A percentile compares a stretch with the other conserved stretches of the same genome.
Evolutionary conservation across 73 alveolate species (phyloP).

Genomic region (Stentor coeruleus): DNA sequence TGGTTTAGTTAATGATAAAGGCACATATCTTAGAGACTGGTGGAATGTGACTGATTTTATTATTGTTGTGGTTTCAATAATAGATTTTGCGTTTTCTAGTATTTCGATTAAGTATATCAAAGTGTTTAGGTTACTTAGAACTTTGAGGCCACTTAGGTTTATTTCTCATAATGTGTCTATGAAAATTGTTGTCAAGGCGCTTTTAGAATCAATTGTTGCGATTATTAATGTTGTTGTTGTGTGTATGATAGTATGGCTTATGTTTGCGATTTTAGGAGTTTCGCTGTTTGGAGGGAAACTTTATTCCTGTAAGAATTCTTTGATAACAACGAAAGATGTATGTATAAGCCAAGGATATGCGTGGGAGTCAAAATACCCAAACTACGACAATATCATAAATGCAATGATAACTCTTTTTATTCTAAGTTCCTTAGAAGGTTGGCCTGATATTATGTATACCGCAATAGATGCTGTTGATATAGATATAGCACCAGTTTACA

Average conservation of each 20-base stretch:
- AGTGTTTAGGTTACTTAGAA: slow-evolving; percentile 82
- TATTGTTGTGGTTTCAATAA: slow-evolving; percentile 30
- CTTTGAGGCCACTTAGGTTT: slow-evolving; percentile 85
- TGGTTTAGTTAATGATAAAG: slow-evolving; percentile 23
- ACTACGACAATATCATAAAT: slow-evolving; percentile 81
- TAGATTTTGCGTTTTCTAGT: slow-evolving; percentile 67
- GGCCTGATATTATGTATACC: slow-evolving; percentile 86
- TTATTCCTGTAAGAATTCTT: slow-evolving; percentile 45
- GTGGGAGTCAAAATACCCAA: slow-evolving; percentile 22
- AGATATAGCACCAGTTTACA: slow-evolving; percentile 25
- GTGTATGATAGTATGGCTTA: slow-evolving; percentile 82
- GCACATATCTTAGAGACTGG: slow-evolving; percentile 28
- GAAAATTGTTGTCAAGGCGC: slow-evolving; percentile 79
- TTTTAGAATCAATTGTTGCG: slow-evolving; percentile 80
- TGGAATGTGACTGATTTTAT: slow-evolving; percentile 51
- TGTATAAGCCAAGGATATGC: slow-evolving; percentile 25
- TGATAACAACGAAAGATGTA: not conserved
- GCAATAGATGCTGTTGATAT: slow-evolving; percentile 55
- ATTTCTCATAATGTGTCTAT: slow-evolving; percentile 80
- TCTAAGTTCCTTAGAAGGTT: slow-evolving; percentile 83
- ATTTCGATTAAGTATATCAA: slow-evolving; percentile 64
- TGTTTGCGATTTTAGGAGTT: slow-evolving; percentile 91
- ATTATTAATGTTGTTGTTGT: slow-evolving; percentile 81
- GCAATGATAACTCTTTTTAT: slow-evolving; percentile 88
- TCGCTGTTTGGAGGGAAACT: slow-evolving; percentile 74